These are phyloP conservation scores for Metschnikowia sp. DNA, from an alignment of 805 yeast species.

Conservation along the genomic window DNA sequence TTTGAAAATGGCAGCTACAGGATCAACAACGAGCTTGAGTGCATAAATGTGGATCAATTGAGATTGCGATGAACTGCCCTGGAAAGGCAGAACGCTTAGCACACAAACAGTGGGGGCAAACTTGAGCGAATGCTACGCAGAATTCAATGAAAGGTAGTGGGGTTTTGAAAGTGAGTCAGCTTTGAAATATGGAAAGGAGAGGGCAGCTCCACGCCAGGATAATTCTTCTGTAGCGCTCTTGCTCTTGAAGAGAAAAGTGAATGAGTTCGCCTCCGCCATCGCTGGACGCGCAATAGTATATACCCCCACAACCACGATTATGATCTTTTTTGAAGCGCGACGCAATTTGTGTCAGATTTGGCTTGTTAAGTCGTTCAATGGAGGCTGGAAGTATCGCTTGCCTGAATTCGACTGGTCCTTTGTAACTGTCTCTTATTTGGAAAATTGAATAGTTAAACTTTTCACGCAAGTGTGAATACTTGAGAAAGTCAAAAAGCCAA, in stretches of 20 bases:
- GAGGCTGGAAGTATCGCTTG: constrained; percentile 14
- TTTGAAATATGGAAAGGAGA: background rate
- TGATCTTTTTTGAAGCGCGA: constrained; percentile 11
- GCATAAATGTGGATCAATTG: constrained; percentile 12
- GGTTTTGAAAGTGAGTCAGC: background rate
- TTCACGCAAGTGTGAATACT: constrained; percentile 8
- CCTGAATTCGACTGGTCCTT: constrained; percentile 5
- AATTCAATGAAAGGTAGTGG: no score
- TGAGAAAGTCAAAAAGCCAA: constrained; percentile 13
- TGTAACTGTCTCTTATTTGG: constrained; percentile 8
- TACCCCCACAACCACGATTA: constrained; percentile 16
- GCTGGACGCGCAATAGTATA: constrained; percentile 14
- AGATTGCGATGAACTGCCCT: no score
- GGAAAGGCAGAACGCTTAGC: no score
- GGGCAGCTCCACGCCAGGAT: constrained; percentile 11
- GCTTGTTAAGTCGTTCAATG: constrained; percentile 6
- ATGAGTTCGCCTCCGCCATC: constrained; percentile 12
- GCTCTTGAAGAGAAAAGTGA: constrained; percentile 5
- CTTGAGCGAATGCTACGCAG: no score
- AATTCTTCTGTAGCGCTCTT: constrained; percentile 4
- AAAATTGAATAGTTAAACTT: constrained; percentile 8
- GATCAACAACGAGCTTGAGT: constrained; percentile 16
- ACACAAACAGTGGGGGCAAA: no score
- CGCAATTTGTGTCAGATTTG: background rate
- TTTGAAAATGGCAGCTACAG: constrained; percentile 13